These are phyloP conservation scores for Pseudopithomyces maydicus DNA, from an alignment of 2,329 filamentous ascomycete genomes.

Conservation along the genomic window DNA sequence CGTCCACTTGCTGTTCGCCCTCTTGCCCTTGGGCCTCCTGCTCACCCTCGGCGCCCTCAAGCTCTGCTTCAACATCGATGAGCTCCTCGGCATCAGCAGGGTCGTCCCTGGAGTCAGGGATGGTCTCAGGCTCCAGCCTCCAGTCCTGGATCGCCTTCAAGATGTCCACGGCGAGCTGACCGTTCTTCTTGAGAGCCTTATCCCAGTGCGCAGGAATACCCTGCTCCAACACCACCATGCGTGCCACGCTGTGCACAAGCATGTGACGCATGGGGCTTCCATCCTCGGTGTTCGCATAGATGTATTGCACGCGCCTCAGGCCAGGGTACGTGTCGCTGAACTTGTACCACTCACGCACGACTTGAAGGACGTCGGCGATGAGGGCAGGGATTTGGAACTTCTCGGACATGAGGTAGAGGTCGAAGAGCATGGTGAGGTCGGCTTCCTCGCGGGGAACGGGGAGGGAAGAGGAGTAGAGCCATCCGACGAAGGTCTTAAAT, in stretches of 20 bases:
- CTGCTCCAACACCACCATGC: slow-evolving; percentile 56
- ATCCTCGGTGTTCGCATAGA: slow-evolving; percentile 56
- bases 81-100: slow-evolving; percentile 45
- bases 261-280: slow-evolving; percentile 55
- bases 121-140: slow-evolving; percentile 53
- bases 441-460: slow-evolving; percentile 55
- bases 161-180: slow-evolving; percentile 60
- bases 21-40: slow-evolving; percentile 32
- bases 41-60: slow-evolving; percentile 44
- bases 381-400: slow-evolving; percentile 58
- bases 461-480: slow-evolving; percentile 59
- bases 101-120: slow-evolving; percentile 57
- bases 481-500: slow-evolving; percentile 58
- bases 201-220: slow-evolving; percentile 60
- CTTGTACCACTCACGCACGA: slow-evolving; percentile 58
- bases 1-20: slow-evolving; percentile 28
- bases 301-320: slow-evolving; percentile 58
- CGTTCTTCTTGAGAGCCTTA: slow-evolving; percentile 59
- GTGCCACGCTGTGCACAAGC: slow-evolving; percentile 55
- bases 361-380: slow-evolving; percentile 54
- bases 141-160: slow-evolving; percentile 60
- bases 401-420: slow-evolving; percentile 60
- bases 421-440: slow-evolving; percentile 56
- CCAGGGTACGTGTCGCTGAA: slow-evolving; percentile 58
- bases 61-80: slow-evolving; percentile 41